phyloP scores from a whole-genome alignment of 305 asterid genomes.

The Fraxinus sp. region DNA sequence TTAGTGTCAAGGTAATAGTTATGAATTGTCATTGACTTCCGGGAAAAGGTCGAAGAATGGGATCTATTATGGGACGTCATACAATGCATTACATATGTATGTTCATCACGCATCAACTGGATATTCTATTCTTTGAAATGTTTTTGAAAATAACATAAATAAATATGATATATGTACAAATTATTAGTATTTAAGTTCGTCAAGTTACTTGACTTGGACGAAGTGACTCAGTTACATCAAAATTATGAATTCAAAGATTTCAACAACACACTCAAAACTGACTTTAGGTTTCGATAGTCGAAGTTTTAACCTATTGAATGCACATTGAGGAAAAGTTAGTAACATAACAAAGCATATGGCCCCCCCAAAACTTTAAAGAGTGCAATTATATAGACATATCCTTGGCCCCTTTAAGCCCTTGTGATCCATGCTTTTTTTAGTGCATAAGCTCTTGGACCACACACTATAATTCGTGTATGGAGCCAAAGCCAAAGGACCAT shows the following conservation, averaged over 20 bases:
- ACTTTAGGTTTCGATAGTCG: not conserved
- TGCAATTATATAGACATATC: not conserved
- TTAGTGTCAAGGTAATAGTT: not conserved
- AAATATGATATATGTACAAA: not conserved
- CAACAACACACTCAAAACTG: not conserved
- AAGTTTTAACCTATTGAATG: not conserved
- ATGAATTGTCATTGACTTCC: too few species aligned
- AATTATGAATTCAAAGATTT: not conserved
- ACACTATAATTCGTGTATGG: not conserved
- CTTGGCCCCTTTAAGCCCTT: not conserved
- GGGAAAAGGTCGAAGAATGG: not conserved
- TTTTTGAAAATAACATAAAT: not conserved
- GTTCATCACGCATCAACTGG: not conserved
- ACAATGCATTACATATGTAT: not conserved
- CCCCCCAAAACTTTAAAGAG: not conserved
- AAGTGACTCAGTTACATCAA: not conserved
- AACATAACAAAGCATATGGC: not conserved
- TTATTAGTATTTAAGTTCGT: not conserved
- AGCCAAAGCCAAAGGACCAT: not conserved
- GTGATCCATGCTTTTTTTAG: not conserved
- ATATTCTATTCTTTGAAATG: not conserved
- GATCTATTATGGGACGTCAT: not conserved
- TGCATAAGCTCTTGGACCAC: conserved; percentile 6
- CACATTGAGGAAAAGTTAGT: not conserved
- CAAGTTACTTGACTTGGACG: not conserved